phyloP scores from a whole-genome alignment of 2,329 filamentous ascomycete genomes.

The Talaromyces piceae region DNA sequence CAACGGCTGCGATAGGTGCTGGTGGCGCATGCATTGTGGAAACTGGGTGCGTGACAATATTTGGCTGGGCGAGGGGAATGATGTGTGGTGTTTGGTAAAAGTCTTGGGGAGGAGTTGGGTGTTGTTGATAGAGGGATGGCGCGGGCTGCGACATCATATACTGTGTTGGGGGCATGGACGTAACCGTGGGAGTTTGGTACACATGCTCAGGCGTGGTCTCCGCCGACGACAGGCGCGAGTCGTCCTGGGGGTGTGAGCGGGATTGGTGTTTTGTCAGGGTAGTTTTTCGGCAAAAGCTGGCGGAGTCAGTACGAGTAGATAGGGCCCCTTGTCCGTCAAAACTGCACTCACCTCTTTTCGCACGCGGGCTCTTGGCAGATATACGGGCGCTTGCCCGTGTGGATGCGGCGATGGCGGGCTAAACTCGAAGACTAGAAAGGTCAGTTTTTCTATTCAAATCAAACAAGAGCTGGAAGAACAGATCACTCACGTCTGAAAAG shows the following conservation, averaged over 20 bases:
- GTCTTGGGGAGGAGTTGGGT: constrained; percentile 27
- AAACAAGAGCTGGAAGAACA: neutral
- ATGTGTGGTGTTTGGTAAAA: constrained; percentile 26
- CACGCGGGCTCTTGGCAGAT: constrained; percentile 34
- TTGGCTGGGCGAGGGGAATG: constrained; percentile 25
- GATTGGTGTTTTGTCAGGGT: constrained; percentile 36
- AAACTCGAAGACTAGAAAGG: constrained; percentile 30
- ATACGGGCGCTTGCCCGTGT: constrained; percentile 34
- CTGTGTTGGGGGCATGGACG: constrained; percentile 25
- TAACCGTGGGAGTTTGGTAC: constrained; percentile 25
- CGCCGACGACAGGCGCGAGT: constrained; percentile 29
- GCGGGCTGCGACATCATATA: constrained; percentile 25
- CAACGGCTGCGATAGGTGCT: constrained; percentile 14
- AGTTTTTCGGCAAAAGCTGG: constrained; percentile 35
- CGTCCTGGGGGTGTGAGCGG: constrained; percentile 30
- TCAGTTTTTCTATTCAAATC: neutral
- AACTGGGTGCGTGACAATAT: constrained; percentile 24
- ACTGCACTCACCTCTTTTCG: constrained; percentile 27
- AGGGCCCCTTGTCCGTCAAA: neutral
- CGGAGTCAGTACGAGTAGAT: neutral
- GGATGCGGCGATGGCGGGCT: constrained; percentile 33
- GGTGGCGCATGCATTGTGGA: constrained; percentile 14
- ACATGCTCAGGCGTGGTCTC: constrained; percentile 28
- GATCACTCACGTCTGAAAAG: constrained; percentile 36
- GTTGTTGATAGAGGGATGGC: constrained; percentile 28